These are phyloP conservation scores for Hibiscus tridactylites DNA, from an alignment of 345 rosid species.

Conservation along the genomic window DNA sequence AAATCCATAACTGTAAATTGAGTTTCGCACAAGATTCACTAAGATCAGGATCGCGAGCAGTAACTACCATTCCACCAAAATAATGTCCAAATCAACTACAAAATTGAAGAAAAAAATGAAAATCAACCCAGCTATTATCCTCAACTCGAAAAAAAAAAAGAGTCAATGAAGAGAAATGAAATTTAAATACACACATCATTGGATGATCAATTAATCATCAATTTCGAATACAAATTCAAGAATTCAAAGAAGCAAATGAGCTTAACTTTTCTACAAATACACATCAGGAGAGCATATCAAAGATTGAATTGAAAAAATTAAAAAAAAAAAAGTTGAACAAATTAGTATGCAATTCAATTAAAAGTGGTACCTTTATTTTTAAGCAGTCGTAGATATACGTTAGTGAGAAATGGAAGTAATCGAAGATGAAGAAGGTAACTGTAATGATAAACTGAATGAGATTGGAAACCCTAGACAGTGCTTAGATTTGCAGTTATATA, in stretches of 20 bases:
- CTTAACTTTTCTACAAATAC: neutral
- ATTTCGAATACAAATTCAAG: neutral
- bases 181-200: neutral
- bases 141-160: neutral
- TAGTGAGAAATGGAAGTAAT: neutral
- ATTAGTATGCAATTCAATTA: neutral
- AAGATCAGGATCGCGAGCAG: slow-evolving; percentile 44
- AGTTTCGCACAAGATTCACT: slow-evolving; percentile 11
- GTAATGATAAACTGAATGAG: neutral
- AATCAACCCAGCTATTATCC: slow-evolving; percentile 8
- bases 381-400: neutral
- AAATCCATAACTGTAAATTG: slow-evolving; percentile 29
- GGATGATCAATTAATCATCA: neutral
- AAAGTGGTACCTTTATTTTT: slow-evolving; percentile 11
- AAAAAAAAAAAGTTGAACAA: neutral
- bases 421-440: slow-evolving; percentile 1
- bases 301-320: neutral
- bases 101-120: slow-evolving; percentile 22
- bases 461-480: slow-evolving; percentile 22
- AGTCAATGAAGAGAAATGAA: neutral
- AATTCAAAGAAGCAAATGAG: neutral
- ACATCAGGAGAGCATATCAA: neutral
- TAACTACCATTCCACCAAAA: slow-evolving; percentile 43
- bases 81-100: slow-evolving; percentile 16
- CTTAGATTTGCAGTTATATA: slow-evolving; percentile 29